Percentiles rank a stretch among this genome's conserved stretches.
Evolutionary conservation across 805 yeast genomes (phyloP).

Genomic region (Saccharomycopsis amapae): DNA sequence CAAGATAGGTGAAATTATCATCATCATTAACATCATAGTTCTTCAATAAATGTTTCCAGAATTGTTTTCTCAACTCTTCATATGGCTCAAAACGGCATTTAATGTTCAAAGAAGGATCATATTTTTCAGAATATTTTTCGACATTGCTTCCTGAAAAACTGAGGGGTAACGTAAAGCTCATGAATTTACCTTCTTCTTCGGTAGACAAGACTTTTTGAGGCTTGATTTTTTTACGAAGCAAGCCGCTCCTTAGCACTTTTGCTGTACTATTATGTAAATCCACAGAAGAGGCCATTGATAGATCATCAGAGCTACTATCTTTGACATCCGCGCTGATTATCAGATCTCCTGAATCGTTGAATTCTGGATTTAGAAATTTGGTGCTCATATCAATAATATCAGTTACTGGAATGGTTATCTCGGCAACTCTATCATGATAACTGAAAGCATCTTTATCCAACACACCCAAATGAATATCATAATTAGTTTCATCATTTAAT

Average conservation of each 20-base stretch:
- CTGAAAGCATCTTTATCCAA: constrained; percentile 82
- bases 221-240: constrained; percentile 19
- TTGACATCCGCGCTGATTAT: background rate
- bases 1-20: constrained; percentile 45
- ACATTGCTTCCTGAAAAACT: constrained; percentile 22
- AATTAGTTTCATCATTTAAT: constrained; percentile 54
- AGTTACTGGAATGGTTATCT: constrained; percentile 46
- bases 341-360: constrained; percentile 27
- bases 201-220: constrained; percentile 19
- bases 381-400: constrained; percentile 34
- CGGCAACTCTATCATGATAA: constrained; percentile 76
- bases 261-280: background rate
- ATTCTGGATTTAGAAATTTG: constrained; percentile 16
- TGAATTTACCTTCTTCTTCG: constrained; percentile 22
- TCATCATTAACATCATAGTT: constrained; percentile 42
- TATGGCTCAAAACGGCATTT: constrained; percentile 65
- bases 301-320: background rate
- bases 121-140: constrained; percentile 24
- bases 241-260: constrained; percentile 17
- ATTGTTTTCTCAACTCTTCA: constrained; percentile 49
- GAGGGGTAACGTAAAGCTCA: constrained; percentile 32
- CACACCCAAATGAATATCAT: constrained; percentile 61
- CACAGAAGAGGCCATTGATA: background rate
- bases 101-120: constrained; percentile 49
- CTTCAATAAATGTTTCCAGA: constrained; percentile 61